Conservation (phyloP, 495 filamentous ascomycete species). For the Staphylotrichum longicolle region DNA sequence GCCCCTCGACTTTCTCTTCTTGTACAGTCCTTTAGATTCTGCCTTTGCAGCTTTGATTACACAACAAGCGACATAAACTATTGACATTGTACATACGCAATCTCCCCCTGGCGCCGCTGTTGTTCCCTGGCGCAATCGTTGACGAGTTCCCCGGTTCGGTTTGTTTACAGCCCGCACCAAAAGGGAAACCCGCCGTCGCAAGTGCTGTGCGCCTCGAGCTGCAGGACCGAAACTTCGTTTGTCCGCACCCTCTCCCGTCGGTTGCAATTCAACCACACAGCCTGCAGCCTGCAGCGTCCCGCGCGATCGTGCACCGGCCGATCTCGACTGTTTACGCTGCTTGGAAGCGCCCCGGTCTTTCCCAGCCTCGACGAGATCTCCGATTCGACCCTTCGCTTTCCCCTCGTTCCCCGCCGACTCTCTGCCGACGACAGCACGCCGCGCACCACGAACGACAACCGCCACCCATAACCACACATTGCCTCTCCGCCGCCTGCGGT, state of each 20-base stretch:
- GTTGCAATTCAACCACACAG: neutral
- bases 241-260: neutral
- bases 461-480: conserved; percentile 3
- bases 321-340: conserved; percentile 3
- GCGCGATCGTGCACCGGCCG: conserved; percentile 13
- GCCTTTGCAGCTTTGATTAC: neutral
- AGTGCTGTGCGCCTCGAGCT: conserved; percentile 14
- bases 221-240: conserved; percentile 4
- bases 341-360: neutral
- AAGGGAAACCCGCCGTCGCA: conserved; percentile 8
- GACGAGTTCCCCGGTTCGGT: neutral
- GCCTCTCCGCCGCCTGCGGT: conserved; percentile 14
- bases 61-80: neutral
- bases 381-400: conserved; percentile 6
- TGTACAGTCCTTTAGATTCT: conserved; percentile 12
- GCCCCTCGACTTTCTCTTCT: conserved; percentile 2
- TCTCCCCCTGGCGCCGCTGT: neutral
- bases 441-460: neutral
- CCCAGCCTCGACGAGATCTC: conserved; percentile 5
- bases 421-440: neutral
- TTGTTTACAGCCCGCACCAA: conserved; percentile 17
- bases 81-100: neutral
- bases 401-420: neutral
- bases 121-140: neutral
- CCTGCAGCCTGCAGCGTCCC: conserved; percentile 23